Evolutionary conservation across 495 filamentous ascomycete species (phyloP), one percentile per base, ranked within the genome.

Genomic region (Xylaria scruposa): DNA sequence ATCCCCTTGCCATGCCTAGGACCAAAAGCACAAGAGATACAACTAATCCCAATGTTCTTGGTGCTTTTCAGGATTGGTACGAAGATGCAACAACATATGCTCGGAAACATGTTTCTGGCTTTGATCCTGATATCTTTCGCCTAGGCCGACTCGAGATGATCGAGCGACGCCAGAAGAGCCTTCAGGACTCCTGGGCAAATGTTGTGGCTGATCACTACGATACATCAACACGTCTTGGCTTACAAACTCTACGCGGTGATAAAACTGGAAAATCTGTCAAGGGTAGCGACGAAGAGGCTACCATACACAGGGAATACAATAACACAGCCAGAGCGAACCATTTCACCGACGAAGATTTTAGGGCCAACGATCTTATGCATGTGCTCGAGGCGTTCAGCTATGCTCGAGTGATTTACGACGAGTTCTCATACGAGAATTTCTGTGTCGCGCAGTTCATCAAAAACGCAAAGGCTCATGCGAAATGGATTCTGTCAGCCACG

Each of bases 401-500:
- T 73, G 84, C 87, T 64, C 87, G 91, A 0, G 73, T 92, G 17
- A 83, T 94, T 4, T 85, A 92, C 56, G 91, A 94, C 74, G 91
- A 94, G 67, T 93, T 88, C 77, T 88, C 89, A 1, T 91, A 91
- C 73, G 77, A 84, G 46, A 80, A 84, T 17, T 73, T 81, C 26
- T 73, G 81, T 4, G 65, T 78, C 29, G 70, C 69, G 4, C 66
- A 72, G n/a, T 83, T 85, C 70, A 72, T 83, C 31, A 68, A 71
- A 33, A 71, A 79, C 15, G 73, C 89, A 0, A 70, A 83, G 7
- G 84, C 88, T 33, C 80, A 82, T 58, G 86, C 86, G 12, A 88
- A 87, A 68, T 94, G 91, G 91, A 81, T 91, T 29, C 78, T 94
- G 0, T 93, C 91, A 0, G 91, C 88, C 3, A 94, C 91, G 1